Percentiles rank a stretch among this genome's conserved stretches.
Conservation (phyloP, 306 rosid species). For the Cucurbita ficifolia region DNA sequence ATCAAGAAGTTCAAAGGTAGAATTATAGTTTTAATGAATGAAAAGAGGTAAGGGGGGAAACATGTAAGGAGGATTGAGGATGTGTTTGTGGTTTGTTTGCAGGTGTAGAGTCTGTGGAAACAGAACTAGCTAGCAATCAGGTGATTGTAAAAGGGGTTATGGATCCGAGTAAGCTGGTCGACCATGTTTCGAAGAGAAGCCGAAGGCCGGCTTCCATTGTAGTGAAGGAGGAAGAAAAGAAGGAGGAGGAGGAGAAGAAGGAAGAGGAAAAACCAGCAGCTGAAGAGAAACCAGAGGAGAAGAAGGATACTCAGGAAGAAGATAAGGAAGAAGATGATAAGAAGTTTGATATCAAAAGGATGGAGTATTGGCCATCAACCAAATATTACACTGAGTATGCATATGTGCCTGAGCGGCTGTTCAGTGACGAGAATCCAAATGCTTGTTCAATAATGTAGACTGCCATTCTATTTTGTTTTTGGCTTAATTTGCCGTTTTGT, state of each 20-base stretch:
- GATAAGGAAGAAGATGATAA: slow-evolving; percentile 9
- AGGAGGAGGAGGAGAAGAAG: slow-evolving; percentile 20
- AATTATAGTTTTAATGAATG: neutral
- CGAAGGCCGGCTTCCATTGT: slow-evolving; percentile 53
- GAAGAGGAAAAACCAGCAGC: slow-evolving; percentile 17
- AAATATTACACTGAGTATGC: slow-evolving; percentile 26
- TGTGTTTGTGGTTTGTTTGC: slow-evolving; percentile 4
- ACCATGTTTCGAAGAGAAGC: slow-evolving; percentile 51
- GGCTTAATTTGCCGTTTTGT: slow-evolving; percentile 6
- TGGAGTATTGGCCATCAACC: slow-evolving; percentile 2
- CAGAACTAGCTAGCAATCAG: slow-evolving; percentile 43
- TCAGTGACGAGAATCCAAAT: slow-evolving; percentile 92
- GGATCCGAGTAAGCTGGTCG: slow-evolving; percentile 50
- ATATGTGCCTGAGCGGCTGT: slow-evolving; percentile 34
- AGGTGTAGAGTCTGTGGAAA: slow-evolving; percentile 93
- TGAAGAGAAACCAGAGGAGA: slow-evolving; percentile 25
- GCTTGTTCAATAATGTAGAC: slow-evolving; percentile 72
- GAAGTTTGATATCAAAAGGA: slow-evolving; percentile 5
- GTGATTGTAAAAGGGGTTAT: slow-evolving; percentile 65
- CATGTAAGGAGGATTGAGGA: neutral
- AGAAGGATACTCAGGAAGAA: slow-evolving; percentile 24
- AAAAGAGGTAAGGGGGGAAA: neutral
- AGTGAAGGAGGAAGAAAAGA: slow-evolving; percentile 38
- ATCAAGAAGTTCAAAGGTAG: slow-evolving; percentile 78
- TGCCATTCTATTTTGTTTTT: neutral